phyloP scores from a whole-genome alignment of 768 basidiomycete genomes.

The Agrocybe praecox region DNA sequence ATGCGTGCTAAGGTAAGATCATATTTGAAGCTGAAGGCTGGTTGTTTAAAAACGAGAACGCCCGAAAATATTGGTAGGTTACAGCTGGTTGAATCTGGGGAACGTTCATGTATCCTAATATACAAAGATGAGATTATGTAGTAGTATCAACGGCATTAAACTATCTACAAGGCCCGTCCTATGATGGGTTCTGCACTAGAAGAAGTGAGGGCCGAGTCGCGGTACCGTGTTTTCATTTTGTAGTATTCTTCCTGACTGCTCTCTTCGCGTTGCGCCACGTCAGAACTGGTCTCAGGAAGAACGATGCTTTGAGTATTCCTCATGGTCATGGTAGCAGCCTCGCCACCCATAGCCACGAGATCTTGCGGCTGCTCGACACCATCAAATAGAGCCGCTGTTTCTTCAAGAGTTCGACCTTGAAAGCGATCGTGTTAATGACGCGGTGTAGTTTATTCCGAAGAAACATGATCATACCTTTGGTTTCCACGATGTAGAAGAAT shows the following conservation, averaged over 20 bases:
- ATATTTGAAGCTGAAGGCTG: too few species aligned
- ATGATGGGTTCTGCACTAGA: constrained; percentile 12
- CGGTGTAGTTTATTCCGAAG: not conserved
- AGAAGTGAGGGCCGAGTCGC: constrained; percentile 17
- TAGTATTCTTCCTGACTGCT: constrained; percentile 18
- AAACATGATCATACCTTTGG: constrained; percentile 43
- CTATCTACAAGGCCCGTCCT: constrained; percentile 1
- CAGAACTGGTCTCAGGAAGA: constrained; percentile 5
- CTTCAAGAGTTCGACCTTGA: constrained; percentile 65
- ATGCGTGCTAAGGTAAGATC: too few species aligned
- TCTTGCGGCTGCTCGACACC: constrained; percentile 49
- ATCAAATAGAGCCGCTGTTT: constrained; percentile 73
- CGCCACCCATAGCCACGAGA: constrained; percentile 46
- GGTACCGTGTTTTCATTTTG: constrained; percentile 21
- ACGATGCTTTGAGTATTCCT: constrained; percentile 21
- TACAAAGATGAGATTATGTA: too few species aligned
- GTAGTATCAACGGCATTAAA: too few species aligned
- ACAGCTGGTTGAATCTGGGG: too few species aligned
- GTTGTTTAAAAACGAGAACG: too few species aligned
- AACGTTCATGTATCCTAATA: too few species aligned
- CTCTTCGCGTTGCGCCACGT: not conserved
- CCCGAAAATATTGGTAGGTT: too few species aligned
- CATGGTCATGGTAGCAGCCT: constrained; percentile 44
- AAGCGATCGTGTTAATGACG: not conserved
- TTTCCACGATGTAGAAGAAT: constrained; percentile 57